phyloP scores from a whole-genome alignment of 2,329 filamentous ascomycete species.

The Paraphaeosphaeria sporulosa region DNA sequence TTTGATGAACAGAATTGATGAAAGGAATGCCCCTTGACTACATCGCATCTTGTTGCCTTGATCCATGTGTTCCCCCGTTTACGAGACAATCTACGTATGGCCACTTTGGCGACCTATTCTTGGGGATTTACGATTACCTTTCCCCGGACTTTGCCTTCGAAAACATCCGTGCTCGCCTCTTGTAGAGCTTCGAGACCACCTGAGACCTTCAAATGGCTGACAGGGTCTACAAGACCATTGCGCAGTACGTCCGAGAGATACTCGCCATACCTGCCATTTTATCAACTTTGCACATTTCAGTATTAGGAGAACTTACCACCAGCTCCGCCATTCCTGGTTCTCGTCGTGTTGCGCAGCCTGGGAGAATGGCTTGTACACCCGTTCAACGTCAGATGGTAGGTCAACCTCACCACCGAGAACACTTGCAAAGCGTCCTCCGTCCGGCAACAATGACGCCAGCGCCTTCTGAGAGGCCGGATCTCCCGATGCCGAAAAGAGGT shows the following conservation, averaged over 20 bases:
- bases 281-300: not conserved
- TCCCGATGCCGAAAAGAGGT: conserved; percentile 36
- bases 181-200: conserved; percentile 32
- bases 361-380: conserved; percentile 35
- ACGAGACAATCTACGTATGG: not conserved
- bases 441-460: conserved; percentile 29
- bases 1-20: not conserved
- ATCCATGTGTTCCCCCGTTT: not conserved
- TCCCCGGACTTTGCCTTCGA: conserved; percentile 30
- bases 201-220: conserved; percentile 31
- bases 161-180: conserved; percentile 32
- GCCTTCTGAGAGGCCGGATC: conserved; percentile 35
- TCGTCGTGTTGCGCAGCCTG: conserved; percentile 36
- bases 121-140: conserved; percentile 36
- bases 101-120: conserved; percentile 22
- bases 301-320: conserved; percentile 21
- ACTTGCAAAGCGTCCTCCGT: conserved; percentile 32
- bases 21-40: not conserved
- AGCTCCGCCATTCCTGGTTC: conserved; percentile 28
- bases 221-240: conserved; percentile 30
- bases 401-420: conserved; percentile 31
- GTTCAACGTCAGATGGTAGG: conserved; percentile 31
- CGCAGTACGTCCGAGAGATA: conserved; percentile 35
- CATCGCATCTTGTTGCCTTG: not conserved
- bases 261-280: conserved; percentile 23